Conservation (phyloP, 441 rosid genomes). For the Adansonia rubrostipa region DNA sequence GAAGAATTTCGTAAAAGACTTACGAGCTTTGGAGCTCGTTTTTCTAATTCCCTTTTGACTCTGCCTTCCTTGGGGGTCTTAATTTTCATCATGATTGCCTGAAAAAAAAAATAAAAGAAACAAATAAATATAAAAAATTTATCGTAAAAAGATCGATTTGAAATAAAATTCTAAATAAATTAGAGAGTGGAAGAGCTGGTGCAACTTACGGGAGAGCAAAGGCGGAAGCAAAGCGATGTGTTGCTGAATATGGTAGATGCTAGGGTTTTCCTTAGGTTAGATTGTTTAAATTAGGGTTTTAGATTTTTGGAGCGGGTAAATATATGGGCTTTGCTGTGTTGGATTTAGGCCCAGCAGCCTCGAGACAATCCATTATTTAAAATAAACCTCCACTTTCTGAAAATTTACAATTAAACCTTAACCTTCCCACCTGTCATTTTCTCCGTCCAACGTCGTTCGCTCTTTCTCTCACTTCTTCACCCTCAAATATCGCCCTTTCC, state of each 20-base stretch:
- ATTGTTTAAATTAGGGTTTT: background rate
- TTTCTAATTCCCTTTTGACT: slow-evolving; percentile 66
- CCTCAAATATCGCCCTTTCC: background rate
- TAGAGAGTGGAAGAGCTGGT: background rate
- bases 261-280: slow-evolving; percentile 23
- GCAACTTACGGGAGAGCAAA: background rate
- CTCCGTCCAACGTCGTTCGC: background rate
- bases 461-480: background rate
- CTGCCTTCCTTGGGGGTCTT: slow-evolving; percentile 59
- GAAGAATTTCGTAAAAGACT: slow-evolving; percentile 22
- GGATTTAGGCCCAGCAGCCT: background rate
- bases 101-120: background rate
- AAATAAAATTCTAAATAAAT: background rate
- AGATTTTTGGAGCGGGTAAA: background rate
- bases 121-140: background rate
- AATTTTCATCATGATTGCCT: slow-evolving; percentile 54
- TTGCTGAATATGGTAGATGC: background rate
- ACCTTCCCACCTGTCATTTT: background rate
- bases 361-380: too few species aligned
- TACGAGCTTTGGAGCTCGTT: slow-evolving; percentile 80
- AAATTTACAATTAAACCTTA: background rate
- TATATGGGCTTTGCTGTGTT: background rate
- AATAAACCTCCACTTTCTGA: too few species aligned
- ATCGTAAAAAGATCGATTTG: background rate
- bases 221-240: slow-evolving; percentile 2